Evolutionary conservation across 2,329 filamentous ascomycete species (phyloP), one percentile per base, ranked within the genome.

Genomic region (Verticillium albo-atrum): DNA sequence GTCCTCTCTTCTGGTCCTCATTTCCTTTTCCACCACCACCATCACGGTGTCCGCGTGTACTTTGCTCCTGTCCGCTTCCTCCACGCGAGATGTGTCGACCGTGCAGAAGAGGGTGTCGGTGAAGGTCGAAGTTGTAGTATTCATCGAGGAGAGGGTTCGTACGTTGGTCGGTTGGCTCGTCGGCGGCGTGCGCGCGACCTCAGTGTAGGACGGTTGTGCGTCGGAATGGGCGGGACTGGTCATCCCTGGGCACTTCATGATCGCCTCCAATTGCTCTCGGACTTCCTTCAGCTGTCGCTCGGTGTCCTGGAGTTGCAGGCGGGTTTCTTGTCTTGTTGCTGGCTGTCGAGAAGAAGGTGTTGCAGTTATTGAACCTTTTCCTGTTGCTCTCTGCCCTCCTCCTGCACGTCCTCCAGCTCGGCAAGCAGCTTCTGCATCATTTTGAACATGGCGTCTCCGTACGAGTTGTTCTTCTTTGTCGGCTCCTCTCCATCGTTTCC

Each of bases 201-300:
- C 54, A 15, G 54, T 32, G 15, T 55, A 55, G 5, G 54, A 55
- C 25, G 47, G 20, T 37, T 37, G 34, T 37, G 34, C 34, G 34
- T 37, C 34, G 34, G 34, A 37, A 37, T 37, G 14, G 34, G 34
- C 34, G 34, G 34, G 34, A 37, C 34, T 37, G 34, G n/a, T 51
- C 20, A 51, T 51, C 20, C 47, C 47, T 51, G 47, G 47, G 25
- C 47, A 51, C 25, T 51, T 51, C 9, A 56, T 66, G 27, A 47
- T 60, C 56, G 63, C 60, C 20, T 56, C 60, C 28, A 60, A 34
- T 52, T 60, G 30, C 54, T 68, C 47, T 51, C 20, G 17, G 25
- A 51, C 47, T 26, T 51, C 20, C 47, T 51, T 26, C 20, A 51
- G 47, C 47, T 51, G 47, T 51, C 20, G 47, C 25, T 51, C 47